Conservation (phyloP, 1,284 basidiomycete species). For the Cystobasidiaceae sp. region DNA sequence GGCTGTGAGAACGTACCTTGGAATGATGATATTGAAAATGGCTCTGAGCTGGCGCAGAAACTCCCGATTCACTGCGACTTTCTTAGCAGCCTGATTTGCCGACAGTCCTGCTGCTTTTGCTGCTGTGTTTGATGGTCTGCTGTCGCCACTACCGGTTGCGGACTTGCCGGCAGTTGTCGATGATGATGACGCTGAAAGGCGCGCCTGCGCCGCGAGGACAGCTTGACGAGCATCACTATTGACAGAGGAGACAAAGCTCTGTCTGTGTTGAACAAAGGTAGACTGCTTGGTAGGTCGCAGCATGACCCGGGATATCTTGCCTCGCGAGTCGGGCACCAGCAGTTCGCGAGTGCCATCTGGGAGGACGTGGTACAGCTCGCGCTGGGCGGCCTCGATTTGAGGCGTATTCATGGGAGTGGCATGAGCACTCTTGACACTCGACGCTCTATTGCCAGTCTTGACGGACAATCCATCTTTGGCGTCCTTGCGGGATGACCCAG, state of each 20-base stretch:
- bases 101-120: slow-evolving; percentile 10
- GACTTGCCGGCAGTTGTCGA: background rate
- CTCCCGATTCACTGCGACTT: slow-evolving; percentile 64
- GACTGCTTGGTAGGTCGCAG: slow-evolving; percentile 45
- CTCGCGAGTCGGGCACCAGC: slow-evolving; percentile 35
- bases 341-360: slow-evolving; percentile 39
- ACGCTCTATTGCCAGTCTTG: background rate
- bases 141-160: background rate
- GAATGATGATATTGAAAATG: slow-evolving; percentile 71
- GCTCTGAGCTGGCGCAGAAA: slow-evolving; percentile 75
- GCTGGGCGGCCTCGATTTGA: slow-evolving; percentile 38
- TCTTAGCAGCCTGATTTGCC: slow-evolving; percentile 7
- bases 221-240: background rate
- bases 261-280: slow-evolving; percentile 45
- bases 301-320: slow-evolving; percentile 44
- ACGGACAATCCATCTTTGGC: background rate
- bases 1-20: slow-evolving; percentile 49
- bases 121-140: background rate
- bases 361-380: slow-evolving; percentile 38
- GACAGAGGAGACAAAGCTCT: slow-evolving; percentile 32
- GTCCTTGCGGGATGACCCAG: background rate
- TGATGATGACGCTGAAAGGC: slow-evolving; percentile 10
- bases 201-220: background rate
- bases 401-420: slow-evolving; percentile 34
- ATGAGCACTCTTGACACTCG: background rate